Evolutionary conservation across 2,329 filamentous ascomycete genomes (phyloP).

Genomic region (Leptosphaerulina australis): DNA sequence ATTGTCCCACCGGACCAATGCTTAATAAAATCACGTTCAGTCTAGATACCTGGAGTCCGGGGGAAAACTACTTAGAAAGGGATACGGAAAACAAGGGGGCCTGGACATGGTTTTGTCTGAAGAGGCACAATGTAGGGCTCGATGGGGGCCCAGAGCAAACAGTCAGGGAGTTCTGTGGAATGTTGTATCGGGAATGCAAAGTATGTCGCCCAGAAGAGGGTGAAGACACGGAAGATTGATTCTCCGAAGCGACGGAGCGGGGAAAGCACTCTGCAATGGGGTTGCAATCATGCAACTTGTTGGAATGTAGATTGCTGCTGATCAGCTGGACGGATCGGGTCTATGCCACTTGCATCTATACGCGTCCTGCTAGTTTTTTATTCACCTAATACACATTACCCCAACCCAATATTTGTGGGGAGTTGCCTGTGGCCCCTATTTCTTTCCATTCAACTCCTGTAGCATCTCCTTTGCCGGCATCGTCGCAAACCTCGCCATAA

Average conservation of each 20-base stretch:
- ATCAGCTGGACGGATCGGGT: not conserved
- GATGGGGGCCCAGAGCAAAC: constrained; percentile 31
- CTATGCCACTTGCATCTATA: not conserved
- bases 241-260: not conserved
- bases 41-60: constrained; percentile 45
- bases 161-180: constrained; percentile 41
- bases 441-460: constrained; percentile 26
- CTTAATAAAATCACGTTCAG: constrained; percentile 44
- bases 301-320: constrained; percentile 3
- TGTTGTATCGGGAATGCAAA: constrained; percentile 37
- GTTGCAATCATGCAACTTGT: constrained; percentile 3
- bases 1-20: constrained; percentile 23
- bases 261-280: not conserved
- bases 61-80: constrained; percentile 43
- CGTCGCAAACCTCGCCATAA: constrained; percentile 59
- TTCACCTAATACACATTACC: constrained; percentile 1
- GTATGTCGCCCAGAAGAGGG: constrained; percentile 25
- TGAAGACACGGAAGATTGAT: constrained; percentile 21
- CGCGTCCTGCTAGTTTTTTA: not conserved
- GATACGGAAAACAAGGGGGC: constrained; percentile 24
- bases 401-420: not conserved
- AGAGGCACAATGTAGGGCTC: constrained; percentile 32
- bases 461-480: constrained; percentile 53
- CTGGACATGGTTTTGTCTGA: constrained; percentile 46
- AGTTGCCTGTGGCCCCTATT: not conserved